A percentile compares a stretch with the other conserved stretches of the same genome.
Conservation (phyloP, 768 basidiomycete genomes). For the Galerina marginata region DNA sequence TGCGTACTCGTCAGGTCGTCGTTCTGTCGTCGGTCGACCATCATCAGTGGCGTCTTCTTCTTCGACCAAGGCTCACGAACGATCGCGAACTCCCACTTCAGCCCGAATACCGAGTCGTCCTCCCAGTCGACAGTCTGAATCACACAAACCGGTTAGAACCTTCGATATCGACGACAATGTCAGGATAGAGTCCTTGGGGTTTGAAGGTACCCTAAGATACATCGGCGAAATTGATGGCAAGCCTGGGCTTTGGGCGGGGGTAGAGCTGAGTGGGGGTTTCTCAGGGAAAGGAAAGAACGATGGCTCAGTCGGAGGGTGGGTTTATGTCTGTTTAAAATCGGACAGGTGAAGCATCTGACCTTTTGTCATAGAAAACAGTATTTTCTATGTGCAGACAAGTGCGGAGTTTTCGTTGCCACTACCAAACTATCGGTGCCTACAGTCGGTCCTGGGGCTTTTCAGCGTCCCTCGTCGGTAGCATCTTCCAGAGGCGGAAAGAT, state of each 20-base stretch:
- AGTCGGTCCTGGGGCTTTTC: slow-evolving; percentile 54
- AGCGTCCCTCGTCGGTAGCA: slow-evolving; percentile 79
- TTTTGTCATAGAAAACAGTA: slow-evolving; percentile 67
- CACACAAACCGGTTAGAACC: slow-evolving; percentile 47
- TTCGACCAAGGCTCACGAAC: slow-evolving; percentile 38
- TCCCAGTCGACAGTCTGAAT: slow-evolving; percentile 71
- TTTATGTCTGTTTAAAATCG: slow-evolving; percentile 14
- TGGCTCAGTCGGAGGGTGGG: slow-evolving; percentile 88
- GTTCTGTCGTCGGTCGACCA: slow-evolving; percentile 49
- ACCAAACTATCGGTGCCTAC: slow-evolving; percentile 83
- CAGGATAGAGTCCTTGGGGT: slow-evolving; percentile 85
- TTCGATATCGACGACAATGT: slow-evolving; percentile 85
- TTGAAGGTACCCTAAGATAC: slow-evolving; percentile 83
- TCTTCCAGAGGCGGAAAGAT: slow-evolving; percentile 69
- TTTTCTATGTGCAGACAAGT: slow-evolving; percentile 82
- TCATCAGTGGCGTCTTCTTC: slow-evolving; percentile 67
- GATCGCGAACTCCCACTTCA: slow-evolving; percentile 58
- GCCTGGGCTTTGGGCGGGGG: slow-evolving; percentile 90
- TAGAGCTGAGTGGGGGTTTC: slow-evolving; percentile 87
- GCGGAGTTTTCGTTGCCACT: slow-evolving; percentile 90
- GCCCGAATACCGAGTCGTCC: slow-evolving; percentile 51
- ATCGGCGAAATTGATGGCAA: slow-evolving; percentile 90
- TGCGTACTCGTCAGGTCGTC: slow-evolving; percentile 54
- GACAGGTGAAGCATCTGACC: background rate
- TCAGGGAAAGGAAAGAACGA: slow-evolving; percentile 95